phyloP scores from a whole-genome alignment of 2,329 filamentous ascomycete genomes.

The Penicillium sumatraense region DNA sequence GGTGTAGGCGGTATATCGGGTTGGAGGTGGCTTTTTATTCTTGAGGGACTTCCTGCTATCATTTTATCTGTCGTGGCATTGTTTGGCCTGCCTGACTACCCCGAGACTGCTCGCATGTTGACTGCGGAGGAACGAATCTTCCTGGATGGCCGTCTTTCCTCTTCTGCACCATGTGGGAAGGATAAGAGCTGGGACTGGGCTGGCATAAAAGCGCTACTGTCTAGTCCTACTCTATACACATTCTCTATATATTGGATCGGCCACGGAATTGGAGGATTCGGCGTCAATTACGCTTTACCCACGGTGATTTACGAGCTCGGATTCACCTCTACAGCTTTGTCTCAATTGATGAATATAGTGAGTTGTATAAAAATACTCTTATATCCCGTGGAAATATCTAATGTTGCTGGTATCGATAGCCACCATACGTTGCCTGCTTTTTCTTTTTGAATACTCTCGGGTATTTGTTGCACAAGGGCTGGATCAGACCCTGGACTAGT shows the following conservation, averaged over 20 bases:
- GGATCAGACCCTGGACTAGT: slow-evolving; percentile 44
- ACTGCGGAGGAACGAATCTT: slow-evolving; percentile 29
- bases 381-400: neutral
- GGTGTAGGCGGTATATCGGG: slow-evolving; percentile 36
- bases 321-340: slow-evolving; percentile 47
- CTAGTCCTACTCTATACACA: slow-evolving; percentile 43
- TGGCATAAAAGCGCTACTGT: slow-evolving; percentile 35
- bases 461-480: slow-evolving; percentile 40
- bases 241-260: slow-evolving; percentile 47
- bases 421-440: slow-evolving; percentile 45
- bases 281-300: slow-evolving; percentile 45
- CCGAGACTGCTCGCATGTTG: slow-evolving; percentile 24
- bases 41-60: slow-evolving; percentile 40
- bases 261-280: slow-evolving; percentile 50
- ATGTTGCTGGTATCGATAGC: slow-evolving; percentile 25
- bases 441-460: slow-evolving; percentile 43
- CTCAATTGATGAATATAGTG: slow-evolving; percentile 51
- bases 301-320: slow-evolving; percentile 51
- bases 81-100: slow-evolving; percentile 25
- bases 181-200: slow-evolving; percentile 39
- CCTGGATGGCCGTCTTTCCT: slow-evolving; percentile 30
- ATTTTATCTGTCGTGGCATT: slow-evolving; percentile 20
- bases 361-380: neutral
- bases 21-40: slow-evolving; percentile 46
- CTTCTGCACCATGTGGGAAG: slow-evolving; percentile 33